phyloP scores from a whole-genome alignment of 768 basidiomycete genomes.

The Tulasnella calospora region DNA sequence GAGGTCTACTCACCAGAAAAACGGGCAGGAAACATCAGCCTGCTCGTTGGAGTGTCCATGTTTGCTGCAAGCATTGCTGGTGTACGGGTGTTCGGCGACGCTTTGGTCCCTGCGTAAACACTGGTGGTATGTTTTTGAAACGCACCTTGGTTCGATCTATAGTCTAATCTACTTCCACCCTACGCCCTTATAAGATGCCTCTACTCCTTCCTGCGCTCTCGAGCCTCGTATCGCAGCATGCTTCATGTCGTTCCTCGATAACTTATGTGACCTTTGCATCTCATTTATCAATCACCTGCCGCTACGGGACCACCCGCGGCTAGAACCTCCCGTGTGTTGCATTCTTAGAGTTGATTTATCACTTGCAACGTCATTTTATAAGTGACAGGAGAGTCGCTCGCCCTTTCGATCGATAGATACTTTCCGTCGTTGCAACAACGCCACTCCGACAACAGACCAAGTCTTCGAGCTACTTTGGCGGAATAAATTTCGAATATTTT shows the following conservation, averaged over 20 bases:
- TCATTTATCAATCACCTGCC: not conserved
- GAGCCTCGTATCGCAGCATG: not conserved
- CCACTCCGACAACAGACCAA: too few species aligned
- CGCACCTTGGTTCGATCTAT: not conserved
- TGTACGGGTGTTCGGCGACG: slow-evolving; percentile 34
- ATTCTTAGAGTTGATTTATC: too few species aligned
- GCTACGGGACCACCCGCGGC: too few species aligned
- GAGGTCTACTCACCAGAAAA: slow-evolving; percentile 29
- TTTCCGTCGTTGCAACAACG: too few species aligned
- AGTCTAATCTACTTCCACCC: not conserved
- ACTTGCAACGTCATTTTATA: too few species aligned
- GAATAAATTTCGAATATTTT: too few species aligned
- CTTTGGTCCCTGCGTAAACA: slow-evolving; percentile 26
- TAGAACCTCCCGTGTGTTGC: too few species aligned
- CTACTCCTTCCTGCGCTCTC: not conserved
- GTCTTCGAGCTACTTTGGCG: too few species aligned
- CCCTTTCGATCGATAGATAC: too few species aligned
- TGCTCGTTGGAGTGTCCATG: slow-evolving; percentile 25
- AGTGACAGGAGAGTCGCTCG: too few species aligned
- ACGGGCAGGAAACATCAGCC: slow-evolving; percentile 26
- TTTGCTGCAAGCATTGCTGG: slow-evolving; percentile 30
- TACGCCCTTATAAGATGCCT: not conserved
- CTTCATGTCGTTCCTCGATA: not conserved
- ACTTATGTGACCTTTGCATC: not conserved
- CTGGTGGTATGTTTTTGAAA: not conserved